Evolutionary conservation across 2,329 filamentous ascomycete species (phyloP).

Genomic region (Ophiocordyceps sinensis): DNA sequence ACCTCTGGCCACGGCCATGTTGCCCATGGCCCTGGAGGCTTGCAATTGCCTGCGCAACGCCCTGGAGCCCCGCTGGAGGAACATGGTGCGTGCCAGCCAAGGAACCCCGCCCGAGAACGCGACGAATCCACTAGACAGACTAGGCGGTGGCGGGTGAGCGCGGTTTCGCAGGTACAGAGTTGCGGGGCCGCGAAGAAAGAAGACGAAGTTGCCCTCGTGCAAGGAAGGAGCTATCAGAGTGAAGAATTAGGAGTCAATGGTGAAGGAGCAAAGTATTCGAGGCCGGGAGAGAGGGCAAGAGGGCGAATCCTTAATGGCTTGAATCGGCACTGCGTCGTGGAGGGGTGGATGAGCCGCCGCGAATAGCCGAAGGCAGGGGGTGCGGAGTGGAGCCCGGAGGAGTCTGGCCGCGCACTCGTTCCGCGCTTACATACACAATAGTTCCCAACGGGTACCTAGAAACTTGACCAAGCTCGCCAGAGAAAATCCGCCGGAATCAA

Average conservation of each 20-base stretch:
- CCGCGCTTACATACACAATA: neutral
- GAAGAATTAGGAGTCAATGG: neutral
- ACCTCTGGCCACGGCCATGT: conserved; percentile 15
- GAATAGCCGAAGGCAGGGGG: conserved; percentile 17
- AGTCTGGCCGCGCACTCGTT: neutral
- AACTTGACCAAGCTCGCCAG: too few species aligned
- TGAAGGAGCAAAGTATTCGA: neutral
- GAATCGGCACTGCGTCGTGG: conserved; percentile 19
- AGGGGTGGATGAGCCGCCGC: conserved; percentile 14
- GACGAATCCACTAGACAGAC: neutral
- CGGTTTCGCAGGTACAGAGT: neutral
- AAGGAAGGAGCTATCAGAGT: neutral
- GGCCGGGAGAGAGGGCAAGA: neutral
- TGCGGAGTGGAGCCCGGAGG: neutral
- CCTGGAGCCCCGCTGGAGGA: conserved; percentile 37
- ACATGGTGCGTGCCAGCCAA: conserved; percentile 25
- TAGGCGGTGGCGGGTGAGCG: neutral
- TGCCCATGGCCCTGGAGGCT: conserved; percentile 22
- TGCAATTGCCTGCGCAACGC: conserved; percentile 36
- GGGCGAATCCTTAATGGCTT: conserved; percentile 11
- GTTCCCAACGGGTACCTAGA: too few species aligned
- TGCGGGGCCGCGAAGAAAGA: neutral
- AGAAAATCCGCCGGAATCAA: too few species aligned
- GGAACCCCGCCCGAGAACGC: neutral
- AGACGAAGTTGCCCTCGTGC: neutral